These are phyloP conservation scores for Trifolium fragiferum DNA, from an alignment of 306 rosid species.

Conservation along the genomic window DNA sequence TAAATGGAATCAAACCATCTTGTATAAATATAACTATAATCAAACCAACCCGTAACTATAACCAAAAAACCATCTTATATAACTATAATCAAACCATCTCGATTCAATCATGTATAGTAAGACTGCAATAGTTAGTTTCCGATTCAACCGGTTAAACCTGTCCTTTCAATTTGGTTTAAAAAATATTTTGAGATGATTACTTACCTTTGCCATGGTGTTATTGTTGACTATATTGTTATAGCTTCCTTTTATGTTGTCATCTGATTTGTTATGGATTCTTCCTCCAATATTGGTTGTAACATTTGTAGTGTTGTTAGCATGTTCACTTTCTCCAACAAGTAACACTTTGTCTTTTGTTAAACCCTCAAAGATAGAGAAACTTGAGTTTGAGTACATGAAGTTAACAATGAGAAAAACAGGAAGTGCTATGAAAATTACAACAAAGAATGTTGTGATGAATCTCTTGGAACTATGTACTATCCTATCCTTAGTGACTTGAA, in stretches of 20 bases:
- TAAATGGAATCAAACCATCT: too few species aligned
- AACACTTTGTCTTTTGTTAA: not conserved
- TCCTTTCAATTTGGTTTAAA: not conserved
- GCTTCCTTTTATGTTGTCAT: not conserved
- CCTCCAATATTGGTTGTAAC: constrained; percentile 13
- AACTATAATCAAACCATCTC: too few species aligned
- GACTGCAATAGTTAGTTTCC: too few species aligned
- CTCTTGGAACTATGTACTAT: constrained; percentile 6
- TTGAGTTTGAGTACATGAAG: constrained; percentile 13
- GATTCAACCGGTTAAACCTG: not conserved
- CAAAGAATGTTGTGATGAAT: not conserved
- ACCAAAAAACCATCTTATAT: too few species aligned
- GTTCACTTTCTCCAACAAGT: not conserved
- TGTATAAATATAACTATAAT: too few species aligned
- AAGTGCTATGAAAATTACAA: constrained; percentile 7
- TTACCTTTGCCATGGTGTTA: not conserved
- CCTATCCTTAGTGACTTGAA: not conserved
- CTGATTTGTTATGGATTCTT: constrained; percentile 7
- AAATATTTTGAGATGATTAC: not conserved
- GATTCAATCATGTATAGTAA: too few species aligned
- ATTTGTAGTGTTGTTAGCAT: constrained; percentile 16
- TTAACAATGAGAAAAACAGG: constrained; percentile 4
- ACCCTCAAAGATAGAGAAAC: not conserved
- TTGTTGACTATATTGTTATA: not conserved
- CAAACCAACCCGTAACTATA: too few species aligned